These are phyloP conservation scores for Anthostomella pinea DNA, from an alignment of 2,329 filamentous ascomycete genomes.

Conservation along the genomic window DNA sequence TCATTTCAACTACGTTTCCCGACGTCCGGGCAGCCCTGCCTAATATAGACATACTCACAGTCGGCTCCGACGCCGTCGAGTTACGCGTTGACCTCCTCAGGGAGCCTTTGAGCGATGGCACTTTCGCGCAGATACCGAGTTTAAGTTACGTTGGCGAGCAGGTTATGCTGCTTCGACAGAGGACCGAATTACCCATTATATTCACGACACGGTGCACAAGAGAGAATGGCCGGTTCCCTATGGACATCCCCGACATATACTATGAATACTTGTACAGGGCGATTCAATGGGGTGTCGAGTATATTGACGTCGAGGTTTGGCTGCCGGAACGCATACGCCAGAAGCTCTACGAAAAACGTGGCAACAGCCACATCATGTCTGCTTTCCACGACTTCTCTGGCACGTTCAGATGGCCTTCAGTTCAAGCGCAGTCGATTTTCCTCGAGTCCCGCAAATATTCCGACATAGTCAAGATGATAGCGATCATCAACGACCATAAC, in stretches of 20 bases:
- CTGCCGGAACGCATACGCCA: conserved; percentile 73
- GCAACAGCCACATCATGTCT: conserved; percentile 84
- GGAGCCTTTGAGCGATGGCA: conserved; percentile 63
- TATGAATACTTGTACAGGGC: conserved; percentile 79
- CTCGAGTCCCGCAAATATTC: conserved; percentile 69
- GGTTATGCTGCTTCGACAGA: conserved; percentile 77
- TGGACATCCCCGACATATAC: conserved; percentile 72
- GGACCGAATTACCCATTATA: conserved; percentile 85
- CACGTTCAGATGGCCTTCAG: conserved; percentile 77
- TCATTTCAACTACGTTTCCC: conserved; percentile 85
- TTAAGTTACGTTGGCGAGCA: conserved; percentile 83
- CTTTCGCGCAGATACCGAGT: conserved; percentile 66
- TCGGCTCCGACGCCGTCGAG: conserved; percentile 82
- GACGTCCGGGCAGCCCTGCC: conserved; percentile 79
- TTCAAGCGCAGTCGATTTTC: conserved; percentile 70
- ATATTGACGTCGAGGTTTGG: conserved; percentile 87
- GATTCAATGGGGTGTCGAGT: conserved; percentile 86
- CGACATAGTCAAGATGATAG: conserved; percentile 90
- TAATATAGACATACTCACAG: conserved; percentile 82
- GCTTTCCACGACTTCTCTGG: conserved; percentile 88
- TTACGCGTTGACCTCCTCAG: conserved; percentile 78
- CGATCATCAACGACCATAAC: conserved; percentile 75
- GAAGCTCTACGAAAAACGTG: conserved; percentile 65
- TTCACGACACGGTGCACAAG: conserved; percentile 80
- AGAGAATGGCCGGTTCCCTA: conserved; percentile 82